Evolutionary conservation across 2,329 filamentous ascomycete species (phyloP), one percentile per base, ranked within the genome.

Genomic region (Didymella segeticola): DNA sequence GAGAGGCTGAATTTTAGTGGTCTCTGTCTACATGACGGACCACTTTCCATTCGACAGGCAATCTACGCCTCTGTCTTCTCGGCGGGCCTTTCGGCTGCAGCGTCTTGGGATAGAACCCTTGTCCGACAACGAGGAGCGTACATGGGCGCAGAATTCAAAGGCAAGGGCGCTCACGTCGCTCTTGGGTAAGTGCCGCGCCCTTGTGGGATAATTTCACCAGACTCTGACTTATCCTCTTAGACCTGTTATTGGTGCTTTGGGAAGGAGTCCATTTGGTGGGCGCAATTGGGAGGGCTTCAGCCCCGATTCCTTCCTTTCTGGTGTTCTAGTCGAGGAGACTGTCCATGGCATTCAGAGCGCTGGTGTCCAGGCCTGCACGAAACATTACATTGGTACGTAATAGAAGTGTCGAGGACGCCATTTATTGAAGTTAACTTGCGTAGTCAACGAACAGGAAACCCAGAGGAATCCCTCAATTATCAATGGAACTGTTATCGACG

Each of bases 391-490:
- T 0, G 78, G 78, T 51, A 74, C 22, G 34, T 12, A 7, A 12
- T n/a, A 14, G 5, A 23, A 14, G 20, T n/a, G 12, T 9, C 12
- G 23, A 8, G 3, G 1, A 9, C 11, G 12, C n/a, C 34, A 9
- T n/a, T 11, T 5, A 12, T 23, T 12, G 19, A 3, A 23, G 8
- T 37, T 81, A 64, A 80, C 79, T 58, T 80, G 69, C 52, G 75
- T 89, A 50, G 82, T 81, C 26, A 89, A 91, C 70, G 88, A 91
- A 70, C 88, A 91, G 71, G 87, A 89, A 70, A 78, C 73, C 2
- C 76, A 79, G 36, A 74, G 79, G 7, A 68, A 75, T 8, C 70
- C 72, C 10, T 72, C 75, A 53, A 78, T 66, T 17, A 82, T 82
- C 36, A 88, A 88, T 63, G 78, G 23, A n/a, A 23, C 23, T 7